Evolutionary conservation across 352 stramenopile species (phyloP).

Genomic region (Phytopythium aichiense): DNA sequence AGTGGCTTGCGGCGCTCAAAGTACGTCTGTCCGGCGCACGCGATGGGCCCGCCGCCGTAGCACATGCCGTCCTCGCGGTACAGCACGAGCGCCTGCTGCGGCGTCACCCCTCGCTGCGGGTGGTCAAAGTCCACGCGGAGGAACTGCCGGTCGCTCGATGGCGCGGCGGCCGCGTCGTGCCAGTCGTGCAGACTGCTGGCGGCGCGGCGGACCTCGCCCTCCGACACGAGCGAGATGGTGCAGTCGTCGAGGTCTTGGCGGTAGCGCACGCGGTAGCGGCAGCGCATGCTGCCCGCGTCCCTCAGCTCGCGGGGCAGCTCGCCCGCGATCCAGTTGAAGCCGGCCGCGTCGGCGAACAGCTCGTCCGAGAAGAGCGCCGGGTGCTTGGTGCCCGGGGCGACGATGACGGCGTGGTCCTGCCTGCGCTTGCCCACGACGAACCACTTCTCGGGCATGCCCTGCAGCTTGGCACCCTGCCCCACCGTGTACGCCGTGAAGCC

Average conservation of each 20-base stretch:
- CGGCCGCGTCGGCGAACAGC: slow-evolving; percentile 60
- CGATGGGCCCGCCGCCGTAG: slow-evolving; percentile 74
- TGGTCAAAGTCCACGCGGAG: slow-evolving; percentile 77
- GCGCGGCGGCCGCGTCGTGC: slow-evolving; percentile 9
- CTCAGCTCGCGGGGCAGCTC: slow-evolving; percentile 35
- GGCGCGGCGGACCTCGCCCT: slow-evolving; percentile 20
- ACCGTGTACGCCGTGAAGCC: slow-evolving; percentile 90
- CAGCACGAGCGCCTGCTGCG: slow-evolving; percentile 83
- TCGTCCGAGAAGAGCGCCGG: slow-evolving; percentile 87
- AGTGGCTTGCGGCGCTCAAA: slow-evolving; percentile 55
- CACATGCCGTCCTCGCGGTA: slow-evolving; percentile 79
- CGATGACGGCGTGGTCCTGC: slow-evolving; percentile 66
- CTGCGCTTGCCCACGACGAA: slow-evolving; percentile 84
- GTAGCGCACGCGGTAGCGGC: slow-evolving; percentile 81
- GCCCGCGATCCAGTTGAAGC: slow-evolving; percentile 91
- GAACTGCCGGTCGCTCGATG: slow-evolving; percentile 15
- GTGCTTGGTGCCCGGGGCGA: slow-evolving; percentile 89
- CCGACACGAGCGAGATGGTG: slow-evolving; percentile 54
- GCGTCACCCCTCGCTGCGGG: slow-evolving; percentile 79
- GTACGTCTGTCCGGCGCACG: slow-evolving; percentile 59
- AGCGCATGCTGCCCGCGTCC: slow-evolving; percentile 41
- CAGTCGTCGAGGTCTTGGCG: slow-evolving; percentile 66
- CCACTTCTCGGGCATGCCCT: slow-evolving; percentile 88
- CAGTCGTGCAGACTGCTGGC: slow-evolving; percentile 57
- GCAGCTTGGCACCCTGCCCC: slow-evolving; percentile 90